A percentile compares a stretch with the other conserved stretches of the same genome.
Evolutionary conservation across 202 grass and related monocot genomes (phyloP).

Genomic region (Brachypodium distachyon): DNA sequence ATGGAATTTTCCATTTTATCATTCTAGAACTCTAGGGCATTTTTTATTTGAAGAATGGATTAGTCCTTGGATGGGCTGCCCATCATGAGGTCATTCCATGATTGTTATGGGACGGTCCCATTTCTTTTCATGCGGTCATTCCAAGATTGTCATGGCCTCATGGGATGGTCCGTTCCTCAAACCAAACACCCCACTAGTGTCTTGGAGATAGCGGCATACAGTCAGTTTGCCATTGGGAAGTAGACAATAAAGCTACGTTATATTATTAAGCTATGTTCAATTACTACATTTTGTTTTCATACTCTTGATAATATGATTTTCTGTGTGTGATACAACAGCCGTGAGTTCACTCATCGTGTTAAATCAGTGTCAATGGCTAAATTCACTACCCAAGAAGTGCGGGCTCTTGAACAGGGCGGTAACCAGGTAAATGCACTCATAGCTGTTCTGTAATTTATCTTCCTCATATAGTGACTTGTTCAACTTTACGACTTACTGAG

Average conservation of each 20-base stretch:
- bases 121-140: too few species aligned
- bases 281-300: not conserved
- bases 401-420: constrained; percentile 75
- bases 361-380: constrained; percentile 96
- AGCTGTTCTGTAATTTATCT: not conserved
- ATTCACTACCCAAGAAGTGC: constrained; percentile 91
- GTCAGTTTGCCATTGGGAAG: not conserved
- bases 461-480: not conserved
- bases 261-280: not conserved
- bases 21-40: not conserved
- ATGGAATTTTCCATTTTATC: constrained; percentile 5
- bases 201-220: not conserved
- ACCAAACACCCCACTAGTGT: not conserved
- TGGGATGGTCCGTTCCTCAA: too few species aligned
- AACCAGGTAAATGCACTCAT: constrained; percentile 67
- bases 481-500: constrained; percentile 5
- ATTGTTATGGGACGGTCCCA: not conserved
- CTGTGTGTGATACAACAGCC: constrained; percentile 41
- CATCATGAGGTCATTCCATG: not conserved
- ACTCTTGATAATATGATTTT: constrained; percentile 7
- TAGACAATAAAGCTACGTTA: not conserved
- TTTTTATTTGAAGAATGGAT: not conserved
- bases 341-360: constrained; percentile 91
- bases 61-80: not conserved
- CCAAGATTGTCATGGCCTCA: too few species aligned